Evolutionary conservation across 1,284 basidiomycete genomes (phyloP), one percentile per base, ranked within the genome.

Genomic region (Irpex sp.): DNA sequence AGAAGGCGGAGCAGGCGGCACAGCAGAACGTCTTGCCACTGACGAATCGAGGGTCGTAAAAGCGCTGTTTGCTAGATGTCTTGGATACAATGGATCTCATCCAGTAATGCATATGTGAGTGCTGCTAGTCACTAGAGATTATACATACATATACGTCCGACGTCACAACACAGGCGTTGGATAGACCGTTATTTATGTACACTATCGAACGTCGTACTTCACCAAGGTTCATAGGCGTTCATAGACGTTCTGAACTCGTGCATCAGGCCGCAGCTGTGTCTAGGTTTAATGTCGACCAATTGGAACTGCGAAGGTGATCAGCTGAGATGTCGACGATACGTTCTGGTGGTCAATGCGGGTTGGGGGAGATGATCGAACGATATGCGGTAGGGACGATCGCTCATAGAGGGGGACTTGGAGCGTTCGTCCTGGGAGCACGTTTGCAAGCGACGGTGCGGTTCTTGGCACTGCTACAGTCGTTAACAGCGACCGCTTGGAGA

Each of bases 1-100:
- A 89, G 74, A 91, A 88, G 76, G 73, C 78, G 61, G 89, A 91
- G 66, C 72, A 69, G 58, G 68, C 71, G 15, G 75, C 72, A 39
- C 79, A 81, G 66, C 76, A 78, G 43, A 80, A 82, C 11, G 80
- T 89, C 61, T 81, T 92, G 66, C 90, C 90, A 33, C 53, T 55
- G 13, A 71, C 91, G 66, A 71, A 82, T 64, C 79, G 83, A 72
- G 82, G 79, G 69, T 76, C 77, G 72, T 82, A 73, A 74, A 53
- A 55, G 31, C 31, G 31, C 31, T 56, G 19, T 46, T 50, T 54
- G 51, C 49, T 43, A 19, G 55, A 54, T 21, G 39, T 62, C 58
- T 43, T 37, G 9, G 6, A 58, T 33, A 54, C 21, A 17, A 51
- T 37, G 31, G 59, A 46, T 61, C 36, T 47, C 36, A n/a, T 11